Base-by-base conservation (phyloP, 768 basidiomycete species). In the Agrocybe pediades region DNA sequence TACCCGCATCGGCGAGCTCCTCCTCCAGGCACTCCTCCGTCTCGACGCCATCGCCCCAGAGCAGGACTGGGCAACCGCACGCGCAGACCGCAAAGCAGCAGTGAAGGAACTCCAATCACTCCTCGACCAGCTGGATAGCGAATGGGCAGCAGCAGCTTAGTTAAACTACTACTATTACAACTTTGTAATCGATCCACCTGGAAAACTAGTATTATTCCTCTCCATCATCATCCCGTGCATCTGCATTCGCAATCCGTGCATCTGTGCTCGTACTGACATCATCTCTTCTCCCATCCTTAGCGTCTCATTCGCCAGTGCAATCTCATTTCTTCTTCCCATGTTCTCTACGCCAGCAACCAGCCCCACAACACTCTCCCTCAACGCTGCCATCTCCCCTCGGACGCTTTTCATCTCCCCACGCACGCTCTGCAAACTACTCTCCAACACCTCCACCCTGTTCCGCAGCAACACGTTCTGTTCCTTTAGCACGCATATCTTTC, bases 21-120 rank as follows among this genome's bases (percentile, higher is more conserved):
- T 98, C 21, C 78, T 97, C 21, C 95, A 97, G 66, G 80, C 85
- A n/a, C 76, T 98, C 23, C 79, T 98, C 17, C 84, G 90, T 46
- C 74, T 98, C 27, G 96, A 98, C 62, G 90, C 88, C 46, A 78
- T 97, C 62, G 72, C 75, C 36, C 78, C 92, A 17, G 88, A 92
- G 41, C 74, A 76, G 30, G 80, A 84, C 46, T 97, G 93, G 90
- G 79, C 81, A 8, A 78, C 85, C 4, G 95, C 94, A 13, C 80
- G 95, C 62, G 75, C 74, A 59, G 84, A 89, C 67, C 78, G 95
- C 56, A 97, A 96, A 71, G 84, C 80, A 26, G 95, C 92, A 1
- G 95, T 98, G 45, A 86, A 80, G 58, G 85, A 87, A 62, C 88
- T 97, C 15, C 95, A 98, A 72, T 79, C 73, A 21, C 76, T 92